A percentile compares a stretch with the other conserved stretches of the same genome.
Evolutionary conservation across 768 basidiomycete species (phyloP).

Genomic region (Trametes gibbosa): DNA sequence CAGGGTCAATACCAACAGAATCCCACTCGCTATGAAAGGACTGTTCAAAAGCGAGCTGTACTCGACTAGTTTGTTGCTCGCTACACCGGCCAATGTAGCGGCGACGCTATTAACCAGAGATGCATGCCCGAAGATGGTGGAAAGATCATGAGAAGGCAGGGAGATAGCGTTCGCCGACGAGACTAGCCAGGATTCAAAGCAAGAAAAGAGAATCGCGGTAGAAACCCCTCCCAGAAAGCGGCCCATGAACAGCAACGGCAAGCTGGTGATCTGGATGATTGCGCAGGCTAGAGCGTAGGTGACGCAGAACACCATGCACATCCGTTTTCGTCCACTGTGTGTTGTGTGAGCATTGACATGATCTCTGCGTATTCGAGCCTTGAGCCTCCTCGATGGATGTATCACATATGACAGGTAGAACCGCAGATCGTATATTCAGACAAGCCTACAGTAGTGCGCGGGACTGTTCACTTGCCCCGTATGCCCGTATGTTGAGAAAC

Average conservation of each 20-base stretch:
- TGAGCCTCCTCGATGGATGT: no score
- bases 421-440: no score
- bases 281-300: constrained; percentile 60
- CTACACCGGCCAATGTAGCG: constrained; percentile 63
- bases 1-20: constrained; percentile 51
- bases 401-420: no score
- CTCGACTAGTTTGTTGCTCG: constrained; percentile 63
- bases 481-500: no score
- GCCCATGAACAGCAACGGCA: constrained; percentile 61
- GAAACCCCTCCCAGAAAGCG: constrained; percentile 69
- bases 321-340: constrained; percentile 58
- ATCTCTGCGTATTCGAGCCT: no score
- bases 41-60: constrained; percentile 49
- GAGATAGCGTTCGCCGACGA: constrained; percentile 52
- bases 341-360: neutral
- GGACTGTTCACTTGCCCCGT: no score
- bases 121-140: constrained; percentile 69
- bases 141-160: constrained; percentile 57
- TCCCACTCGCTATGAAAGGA: constrained; percentile 67
- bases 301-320: constrained; percentile 72
- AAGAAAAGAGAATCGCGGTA: constrained; percentile 73
- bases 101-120: constrained; percentile 73
- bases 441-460: no score
- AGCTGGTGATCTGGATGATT: constrained; percentile 52
- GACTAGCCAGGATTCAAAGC: constrained; percentile 77